Evolutionary conservation across 768 basidiomycete genomes (phyloP), one percentile per base, ranked within the genome.

Genomic region (Ramaria rubella): DNA sequence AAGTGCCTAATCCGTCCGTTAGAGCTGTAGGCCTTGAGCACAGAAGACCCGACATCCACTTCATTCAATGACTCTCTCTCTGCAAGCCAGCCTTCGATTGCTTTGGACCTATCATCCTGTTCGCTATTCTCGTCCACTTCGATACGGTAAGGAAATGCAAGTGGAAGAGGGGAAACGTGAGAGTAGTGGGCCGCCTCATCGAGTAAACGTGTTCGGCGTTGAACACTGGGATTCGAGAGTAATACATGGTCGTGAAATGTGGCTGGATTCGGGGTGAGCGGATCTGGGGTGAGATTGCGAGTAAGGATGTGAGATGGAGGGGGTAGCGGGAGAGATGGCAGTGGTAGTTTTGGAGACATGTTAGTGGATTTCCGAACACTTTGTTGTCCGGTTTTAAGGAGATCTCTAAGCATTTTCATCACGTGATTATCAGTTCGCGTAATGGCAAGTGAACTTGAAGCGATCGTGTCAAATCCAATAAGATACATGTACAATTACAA

Each of bases 91-190:
- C 78, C 73, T 68, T 94, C 94, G 26, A 94, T 80, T 62, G 84
- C 79, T 3, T 73, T 76, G 0, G 72, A 76, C 64, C 83, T 79
- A 66, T 85, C 81, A n/a, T 75, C 68, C 7, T 67, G 68, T n/a
- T 77, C 73, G n/a, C 78, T 68, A 42, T 77, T 75, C 30, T 74
- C 74, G 14, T 77, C 80, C 0, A 80, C 73, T 49, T 77, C 72
- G 24, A 95, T 82, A 30, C 82, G 74, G 68, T 87, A 92, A 0
- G 94, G 95, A 69, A 96, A 97, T 2, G 84, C 72, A 0, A 87
- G 59, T 8, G 92, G 90, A 60, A 91, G 79, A 0, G 95, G 94
- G 3, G 88, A 78, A 54, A 91, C 85, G 65, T 85, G 83, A n/a
- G 86, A 80, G 70, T 83, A 94, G 68, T 94, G 91, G 4, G 79